Conservation (phyloP, 2,329 filamentous ascomycete species). For the Diaporthe helianthi region DNA sequence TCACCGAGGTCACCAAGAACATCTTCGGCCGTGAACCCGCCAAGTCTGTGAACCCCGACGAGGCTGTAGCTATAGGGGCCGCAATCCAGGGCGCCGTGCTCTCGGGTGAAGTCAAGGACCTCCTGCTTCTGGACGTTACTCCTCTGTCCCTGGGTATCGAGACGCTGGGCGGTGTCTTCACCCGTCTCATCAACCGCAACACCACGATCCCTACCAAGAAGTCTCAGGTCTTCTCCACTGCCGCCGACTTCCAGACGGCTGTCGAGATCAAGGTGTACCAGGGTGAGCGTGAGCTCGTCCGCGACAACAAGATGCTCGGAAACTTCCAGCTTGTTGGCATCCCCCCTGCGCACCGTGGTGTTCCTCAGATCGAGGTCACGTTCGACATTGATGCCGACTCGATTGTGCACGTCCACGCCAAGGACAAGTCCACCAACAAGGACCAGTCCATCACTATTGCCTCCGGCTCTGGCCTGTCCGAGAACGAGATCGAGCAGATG, state of each 20-base stretch:
- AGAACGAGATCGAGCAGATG: constrained; percentile 95
- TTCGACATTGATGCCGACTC: constrained; percentile 99
- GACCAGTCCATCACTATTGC: constrained; percentile 99
- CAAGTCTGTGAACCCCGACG: constrained; percentile 98
- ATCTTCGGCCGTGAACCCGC: constrained; percentile 96
- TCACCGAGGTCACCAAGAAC: constrained; percentile 92
- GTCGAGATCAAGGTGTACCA: constrained; percentile 99
- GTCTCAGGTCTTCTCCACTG: constrained; percentile 97
- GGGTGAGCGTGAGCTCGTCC: constrained; percentile 98
- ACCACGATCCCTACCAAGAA: constrained; percentile 99
- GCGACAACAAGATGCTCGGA: constrained; percentile 97
- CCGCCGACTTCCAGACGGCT: constrained; percentile 96
- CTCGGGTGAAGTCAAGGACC: constrained; percentile 94
- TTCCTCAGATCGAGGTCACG: constrained; percentile 96
- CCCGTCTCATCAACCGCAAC: constrained; percentile 97
- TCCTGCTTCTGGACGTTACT: constrained; percentile 93
- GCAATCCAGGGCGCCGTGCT: constrained; percentile 97
- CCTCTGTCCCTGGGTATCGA: constrained; percentile 97
- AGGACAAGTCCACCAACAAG: constrained; percentile 99
- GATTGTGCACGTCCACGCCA: constrained; percentile 96
- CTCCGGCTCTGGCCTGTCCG: constrained; percentile 94
- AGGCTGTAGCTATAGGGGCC: constrained; percentile 97
- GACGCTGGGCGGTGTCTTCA: constrained; percentile 97
- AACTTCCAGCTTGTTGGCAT: constrained; percentile 99
- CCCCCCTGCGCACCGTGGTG: constrained; percentile 92